A percentile compares a stretch with the other conserved stretches of the same genome.
Conservation (phyloP, 768 basidiomycete genomes). For the Suillus subalutaceus region DNA sequence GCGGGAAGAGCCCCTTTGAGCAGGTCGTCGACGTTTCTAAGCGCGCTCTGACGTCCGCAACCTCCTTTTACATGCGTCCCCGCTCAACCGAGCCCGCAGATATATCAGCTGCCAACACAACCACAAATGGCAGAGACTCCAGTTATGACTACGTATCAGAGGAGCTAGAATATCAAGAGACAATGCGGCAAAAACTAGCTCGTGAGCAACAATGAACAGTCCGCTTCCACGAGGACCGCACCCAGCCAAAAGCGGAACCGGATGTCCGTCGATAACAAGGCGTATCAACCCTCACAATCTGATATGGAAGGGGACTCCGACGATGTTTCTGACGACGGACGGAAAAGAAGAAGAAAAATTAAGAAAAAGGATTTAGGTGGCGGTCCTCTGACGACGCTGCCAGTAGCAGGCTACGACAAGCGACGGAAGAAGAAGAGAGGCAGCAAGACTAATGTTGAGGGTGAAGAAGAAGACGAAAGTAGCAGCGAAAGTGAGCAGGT, state of each 20-base stretch:
- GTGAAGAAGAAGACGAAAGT: conserved; percentile 53
- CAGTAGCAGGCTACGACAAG: conserved; percentile 68
- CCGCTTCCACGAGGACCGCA: conserved; percentile 36
- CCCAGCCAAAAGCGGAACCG: conserved; percentile 53
- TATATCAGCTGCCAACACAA: conserved; percentile 34
- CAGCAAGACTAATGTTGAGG: conserved; percentile 45
- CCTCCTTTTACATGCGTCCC: conserved; percentile 64
- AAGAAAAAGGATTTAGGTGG: conserved; percentile 53
- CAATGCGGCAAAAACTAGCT: conserved; percentile 27
- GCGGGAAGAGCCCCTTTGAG: conserved; percentile 73
- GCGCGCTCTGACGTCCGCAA: conserved; percentile 54
- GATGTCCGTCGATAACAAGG: conserved; percentile 80
- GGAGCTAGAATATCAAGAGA: conserved; percentile 61
- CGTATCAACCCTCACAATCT: conserved; percentile 69
- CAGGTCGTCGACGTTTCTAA: conserved; percentile 59
- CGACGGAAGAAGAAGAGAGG: conserved; percentile 53
- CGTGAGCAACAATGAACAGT: conserved; percentile 21
- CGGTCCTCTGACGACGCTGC: conserved; percentile 66
- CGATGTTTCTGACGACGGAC: conserved; percentile 55
- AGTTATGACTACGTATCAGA: conserved; percentile 84
- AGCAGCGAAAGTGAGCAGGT: conserved; percentile 45
- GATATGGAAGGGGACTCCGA: conserved; percentile 68
- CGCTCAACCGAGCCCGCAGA: conserved; percentile 59
- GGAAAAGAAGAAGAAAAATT: conserved; percentile 53
- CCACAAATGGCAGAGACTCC: conserved; percentile 41